Evolutionary conservation across 768 basidiomycete species (phyloP), one percentile per base, ranked within the genome.

Genomic region (Amanita pseudoporphyria): DNA sequence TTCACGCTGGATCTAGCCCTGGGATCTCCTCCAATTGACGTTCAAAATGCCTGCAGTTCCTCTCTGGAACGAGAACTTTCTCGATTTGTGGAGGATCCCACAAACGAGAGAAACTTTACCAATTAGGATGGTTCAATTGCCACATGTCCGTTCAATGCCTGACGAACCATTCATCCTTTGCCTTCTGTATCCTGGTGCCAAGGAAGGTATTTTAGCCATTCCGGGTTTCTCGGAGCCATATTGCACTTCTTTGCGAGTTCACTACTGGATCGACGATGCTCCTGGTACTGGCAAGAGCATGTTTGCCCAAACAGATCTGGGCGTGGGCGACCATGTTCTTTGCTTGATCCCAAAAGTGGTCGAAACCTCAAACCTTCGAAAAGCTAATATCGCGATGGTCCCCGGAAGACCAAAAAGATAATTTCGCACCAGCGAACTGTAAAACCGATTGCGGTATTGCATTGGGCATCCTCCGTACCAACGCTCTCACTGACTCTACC

Each of bases 391-490:
- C 33, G 4, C 3, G 12, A n/a, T 13, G 12, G 10, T 13, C 4
- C 5, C 33, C 10, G 16, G 5, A 35, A 35, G 33, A 35, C 10
- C 10, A n/a, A 4, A n/a, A 4, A 4, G 33, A 19, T 3, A 33
- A 56, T 39, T 32, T 5, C 6, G 56, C 30, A 3, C 6, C 57
- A 9, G 52, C 45, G 22, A 7, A 6, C 19, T 1, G 9, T 9
- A 41, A 57, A 12, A 52, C n/a, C 59, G n/a, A n/a, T 2, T 10
- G 33, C 42, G 43, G 10, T 12, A 56, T 22, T 57, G 58, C 43
- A 56, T 56, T 35, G 57, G 56, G 59, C 57, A 31, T 16, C 37
- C 9, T 10, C 22, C 14, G 3, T 16, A 21, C 40, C 13, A 28
- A 21, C 13, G 40, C 40, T 14, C 26, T 22, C 3, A 42, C 10